phyloP scores from a whole-genome alignment of 306 rosid genomes.

The Lathyrus sativus region DNA sequence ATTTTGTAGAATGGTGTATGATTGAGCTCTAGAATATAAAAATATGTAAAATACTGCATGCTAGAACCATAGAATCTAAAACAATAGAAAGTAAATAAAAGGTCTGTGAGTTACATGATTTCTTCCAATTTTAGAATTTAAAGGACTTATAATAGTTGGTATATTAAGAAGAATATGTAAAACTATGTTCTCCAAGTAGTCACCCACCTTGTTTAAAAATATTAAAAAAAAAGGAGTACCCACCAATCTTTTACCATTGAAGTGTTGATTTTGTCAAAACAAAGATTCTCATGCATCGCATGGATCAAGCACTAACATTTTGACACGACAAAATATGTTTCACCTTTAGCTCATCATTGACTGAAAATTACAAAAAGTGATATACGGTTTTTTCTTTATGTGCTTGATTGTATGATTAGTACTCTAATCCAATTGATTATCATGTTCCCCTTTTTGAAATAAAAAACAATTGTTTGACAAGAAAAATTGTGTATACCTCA shows the following conservation, averaged over 20 bases:
- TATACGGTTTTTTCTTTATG: constrained; percentile 23
- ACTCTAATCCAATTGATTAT: constrained; percentile 50
- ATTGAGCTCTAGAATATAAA: too few species aligned
- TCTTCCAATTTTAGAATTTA: too few species aligned
- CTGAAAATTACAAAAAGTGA: constrained; percentile 39
- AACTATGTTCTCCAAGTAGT: neutral
- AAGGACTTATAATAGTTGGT: constrained; percentile 28
- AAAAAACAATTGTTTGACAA: constrained; percentile 34
- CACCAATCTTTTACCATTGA: constrained; percentile 39
- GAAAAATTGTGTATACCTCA: constrained; percentile 22
- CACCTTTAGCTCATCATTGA: constrained; percentile 52
- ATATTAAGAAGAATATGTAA: constrained; percentile 35
- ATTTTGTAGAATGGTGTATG: too few species aligned
- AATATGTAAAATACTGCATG: too few species aligned
- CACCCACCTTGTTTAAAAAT: neutral
- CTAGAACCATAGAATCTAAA: too few species aligned
- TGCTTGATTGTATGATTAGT: constrained; percentile 41
- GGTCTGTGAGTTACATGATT: too few species aligned
- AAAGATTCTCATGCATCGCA: constrained; percentile 64
- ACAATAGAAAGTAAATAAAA: too few species aligned
- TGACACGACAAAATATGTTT: constrained; percentile 49
- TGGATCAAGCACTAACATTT: constrained; percentile 53
- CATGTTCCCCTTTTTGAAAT: constrained; percentile 42
- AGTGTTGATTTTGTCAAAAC: constrained; percentile 55
- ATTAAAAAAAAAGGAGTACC: neutral